Evolutionary conservation across 1,284 basidiomycete species (phyloP).

Genomic region (Boletus mariae): DNA sequence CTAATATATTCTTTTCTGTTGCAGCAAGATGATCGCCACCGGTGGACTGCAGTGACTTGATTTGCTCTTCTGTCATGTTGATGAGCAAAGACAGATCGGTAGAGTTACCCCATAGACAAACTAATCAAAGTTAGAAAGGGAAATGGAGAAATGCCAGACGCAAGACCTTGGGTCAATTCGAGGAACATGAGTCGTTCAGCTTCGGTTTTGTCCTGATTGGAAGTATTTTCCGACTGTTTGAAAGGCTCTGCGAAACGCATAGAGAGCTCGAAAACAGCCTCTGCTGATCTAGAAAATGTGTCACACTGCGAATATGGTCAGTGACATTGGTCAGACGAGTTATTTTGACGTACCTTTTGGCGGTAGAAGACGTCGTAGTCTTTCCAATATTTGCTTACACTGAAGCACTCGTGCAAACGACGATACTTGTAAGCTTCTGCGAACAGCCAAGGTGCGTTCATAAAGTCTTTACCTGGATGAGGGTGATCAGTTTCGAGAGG

Average conservation of each 20-base stretch:
- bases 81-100: conserved; percentile 95
- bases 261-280: conserved; percentile 94
- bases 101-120: conserved; percentile 95
- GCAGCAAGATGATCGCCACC: conserved; percentile 94
- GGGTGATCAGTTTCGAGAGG: neutral
- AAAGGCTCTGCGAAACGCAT: conserved; percentile 89
- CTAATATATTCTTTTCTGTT: conserved; percentile 94
- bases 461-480: conserved; percentile 81
- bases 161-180: conserved; percentile 82
- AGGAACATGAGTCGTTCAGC: conserved; percentile 90
- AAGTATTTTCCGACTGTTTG: conserved; percentile 54
- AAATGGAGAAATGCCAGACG: conserved; percentile 2
- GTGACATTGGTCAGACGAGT: neutral
- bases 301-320: conserved; percentile 62
- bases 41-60: conserved; percentile 95
- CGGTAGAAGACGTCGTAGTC: conserved; percentile 90
- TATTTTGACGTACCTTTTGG: conserved; percentile 61
- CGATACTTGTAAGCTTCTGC: conserved; percentile 99
- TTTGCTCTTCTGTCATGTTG: conserved; percentile 99
- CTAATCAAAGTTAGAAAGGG: conserved; percentile 37
- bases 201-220: conserved; percentile 61
- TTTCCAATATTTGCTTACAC: conserved; percentile 87
- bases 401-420: conserved; percentile 93
- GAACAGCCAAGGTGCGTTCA: conserved; percentile 94
- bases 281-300: conserved; percentile 89